A percentile compares a stretch with the other conserved stretches of the same genome.
phyloP scores from a whole-genome alignment of 108 stramenopile genomes.

The Stephanodiscus triporus region DNA sequence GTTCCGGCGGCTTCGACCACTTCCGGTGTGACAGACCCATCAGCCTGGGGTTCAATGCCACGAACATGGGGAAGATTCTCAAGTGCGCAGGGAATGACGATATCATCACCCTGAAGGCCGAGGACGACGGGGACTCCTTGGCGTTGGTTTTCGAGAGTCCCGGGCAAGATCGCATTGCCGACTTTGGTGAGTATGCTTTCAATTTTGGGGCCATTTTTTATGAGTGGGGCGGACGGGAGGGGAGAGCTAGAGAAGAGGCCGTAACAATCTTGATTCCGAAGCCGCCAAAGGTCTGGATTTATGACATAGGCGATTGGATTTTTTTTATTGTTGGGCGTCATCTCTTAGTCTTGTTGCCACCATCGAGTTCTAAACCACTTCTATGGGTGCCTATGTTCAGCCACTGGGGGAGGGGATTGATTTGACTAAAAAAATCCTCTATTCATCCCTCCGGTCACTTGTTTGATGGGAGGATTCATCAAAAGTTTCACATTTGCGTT shows the following conservation, averaged over 20 bases:
- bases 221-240: not conserved
- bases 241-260: not conserved
- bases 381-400: no score
- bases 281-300: no score
- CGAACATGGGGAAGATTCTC: slow-evolving; percentile 97
- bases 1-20: slow-evolving; percentile 89
- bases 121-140: slow-evolving; percentile 89
- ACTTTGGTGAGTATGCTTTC: slow-evolving; percentile 84
- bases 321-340: no score
- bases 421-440: not conserved
- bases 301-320: not conserved
- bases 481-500: no score
- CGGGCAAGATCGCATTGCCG: slow-evolving; percentile 86
- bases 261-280: not conserved
- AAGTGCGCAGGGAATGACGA: slow-evolving; percentile 98
- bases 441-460: not conserved
- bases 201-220: no score
- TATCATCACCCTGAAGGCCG: slow-evolving; percentile 95
- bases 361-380: no score
- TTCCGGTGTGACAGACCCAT: slow-evolving; percentile 95
- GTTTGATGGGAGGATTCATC: no score
- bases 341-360: no score
- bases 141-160: slow-evolving; percentile 94
- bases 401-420: not conserved
- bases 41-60: slow-evolving; percentile 92